Percentiles rank a stretch among this genome's conserved stretches.
phyloP scores from a whole-genome alignment of 2,329 filamentous ascomycete genomes.

The Bisporella sp. region DNA sequence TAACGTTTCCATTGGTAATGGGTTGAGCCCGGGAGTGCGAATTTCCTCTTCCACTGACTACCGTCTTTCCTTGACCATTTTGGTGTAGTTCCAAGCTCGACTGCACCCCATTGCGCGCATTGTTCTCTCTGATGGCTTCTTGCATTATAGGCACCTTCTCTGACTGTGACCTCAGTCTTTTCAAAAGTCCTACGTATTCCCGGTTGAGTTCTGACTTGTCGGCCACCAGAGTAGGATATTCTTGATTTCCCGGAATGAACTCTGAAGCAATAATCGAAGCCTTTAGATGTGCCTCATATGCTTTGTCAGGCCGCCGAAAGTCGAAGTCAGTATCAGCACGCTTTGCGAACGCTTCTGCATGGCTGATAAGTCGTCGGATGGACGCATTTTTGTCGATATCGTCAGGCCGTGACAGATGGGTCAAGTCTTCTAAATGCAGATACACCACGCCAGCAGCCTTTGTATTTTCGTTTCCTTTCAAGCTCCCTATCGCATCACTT shows the following conservation, averaged over 20 bases:
- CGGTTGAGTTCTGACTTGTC: conserved; percentile 42
- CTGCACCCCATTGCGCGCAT: conserved; percentile 50
- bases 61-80: neutral
- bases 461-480: conserved; percentile 24
- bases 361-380: conserved; percentile 45
- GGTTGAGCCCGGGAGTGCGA: too few species aligned
- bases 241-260: conserved; percentile 67
- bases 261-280: conserved; percentile 75
- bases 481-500: conserved; percentile 5
- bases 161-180: conserved; percentile 41
- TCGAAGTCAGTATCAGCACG: conserved; percentile 56
- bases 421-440: conserved; percentile 36
- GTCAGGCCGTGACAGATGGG: conserved; percentile 22
- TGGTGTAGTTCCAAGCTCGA: conserved; percentile 2
- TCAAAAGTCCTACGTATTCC: conserved; percentile 43
- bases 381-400: conserved; percentile 31
- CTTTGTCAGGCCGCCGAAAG: conserved; percentile 62
- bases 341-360: conserved; percentile 45
- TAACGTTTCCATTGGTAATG: too few species aligned
- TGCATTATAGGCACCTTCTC: conserved; percentile 51
- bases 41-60: too few species aligned
- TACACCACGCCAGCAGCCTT: conserved; percentile 3
- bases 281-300: conserved; percentile 77
- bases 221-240: conserved; percentile 58
- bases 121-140: conserved; percentile 54